Base-by-base conservation (phyloP, 208 protist species). In the Tritrichomonas musculus region DNA sequence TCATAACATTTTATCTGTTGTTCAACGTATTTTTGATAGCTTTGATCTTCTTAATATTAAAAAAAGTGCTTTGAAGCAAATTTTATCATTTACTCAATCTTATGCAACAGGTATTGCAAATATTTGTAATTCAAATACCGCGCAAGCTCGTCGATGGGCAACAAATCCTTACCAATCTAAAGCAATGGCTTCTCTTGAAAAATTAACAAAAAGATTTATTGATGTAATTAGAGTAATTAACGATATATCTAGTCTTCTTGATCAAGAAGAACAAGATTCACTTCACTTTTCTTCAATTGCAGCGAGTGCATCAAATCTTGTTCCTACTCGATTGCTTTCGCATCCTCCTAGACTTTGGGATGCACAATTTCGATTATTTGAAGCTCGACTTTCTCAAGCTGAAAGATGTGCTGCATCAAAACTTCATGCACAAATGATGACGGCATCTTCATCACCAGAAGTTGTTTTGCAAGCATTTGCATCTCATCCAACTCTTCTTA, bases 301-400 rank as follows among this genome's bases (percentile, higher is more conserved):
- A 0, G 41, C 33, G 0, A 53, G 41, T 17, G 47, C 47, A 39
- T 88, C 77, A 47, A 53, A 25, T 25, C 27, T 88, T 53, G 39
- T 88, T 39, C 77, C 77, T 20, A 88, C 77, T 14, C 33, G 41
- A 57, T 53, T 88, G n/a, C 5, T 53, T 2, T 30, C 22, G 0
- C 8, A 17, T 60, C 77, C 77, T 5, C 14, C 44, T 11, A 53
- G 77, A 60, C 20, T 88, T 27, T 88, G 77, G 77, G 77, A 88
- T 53, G 77, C 77, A 9, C 77, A 88, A 88, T 88, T 53, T 36
- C 44, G 47, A 88, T 57, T 88, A 60, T 88, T 88, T 60, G 77
- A 44, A 39, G 25, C 77, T 39, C 41, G 77, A 27, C 39, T 88
- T 39, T 44, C 47, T 39, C 77, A 88, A 57, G 41, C 77, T 33